These are phyloP conservation scores for Plasmopara muralis DNA, from an alignment of 352 stramenopile genomes.

Conservation along the genomic window DNA sequence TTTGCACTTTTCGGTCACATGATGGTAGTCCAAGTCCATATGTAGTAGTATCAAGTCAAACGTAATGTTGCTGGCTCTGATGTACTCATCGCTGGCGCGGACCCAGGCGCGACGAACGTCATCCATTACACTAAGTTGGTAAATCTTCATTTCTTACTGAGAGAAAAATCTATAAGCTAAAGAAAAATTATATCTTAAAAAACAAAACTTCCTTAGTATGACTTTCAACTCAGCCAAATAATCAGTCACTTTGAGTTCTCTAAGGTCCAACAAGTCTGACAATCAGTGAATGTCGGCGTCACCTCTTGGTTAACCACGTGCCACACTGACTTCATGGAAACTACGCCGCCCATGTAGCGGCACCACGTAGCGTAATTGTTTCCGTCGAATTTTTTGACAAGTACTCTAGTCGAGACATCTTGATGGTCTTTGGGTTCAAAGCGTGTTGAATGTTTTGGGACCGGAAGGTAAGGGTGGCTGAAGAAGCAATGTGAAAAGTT, in stretches of 20 bases:
- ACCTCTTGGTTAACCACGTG: not conserved
- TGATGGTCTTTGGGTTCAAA: not conserved
- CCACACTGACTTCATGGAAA: not conserved
- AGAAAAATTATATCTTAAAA: too few species aligned
- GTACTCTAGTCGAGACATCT: not conserved
- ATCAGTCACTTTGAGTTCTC: too few species aligned
- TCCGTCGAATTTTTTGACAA: not conserved
- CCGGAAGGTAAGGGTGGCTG: too few species aligned
- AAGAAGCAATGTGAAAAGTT: too few species aligned
- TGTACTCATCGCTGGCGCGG: not conserved
- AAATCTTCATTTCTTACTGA: too few species aligned
- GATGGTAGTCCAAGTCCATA: not conserved
- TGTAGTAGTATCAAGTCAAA: too few species aligned
- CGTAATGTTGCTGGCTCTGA: not conserved
- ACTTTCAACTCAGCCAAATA: too few species aligned
- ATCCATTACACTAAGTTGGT: too few species aligned
- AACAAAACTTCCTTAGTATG: too few species aligned
- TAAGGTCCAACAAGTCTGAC: too few species aligned
- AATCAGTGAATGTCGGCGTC: not conserved
- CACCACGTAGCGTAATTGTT: not conserved
- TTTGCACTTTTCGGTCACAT: not conserved
- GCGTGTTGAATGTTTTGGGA: not conserved
- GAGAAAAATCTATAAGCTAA: too few species aligned
- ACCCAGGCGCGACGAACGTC: too few species aligned
- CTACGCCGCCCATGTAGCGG: not conserved